These are phyloP conservation scores for Dinochytrium kinnereticum DNA, from an alignment of 371 early-diverging fungal genomes.

Conservation along the genomic window DNA sequence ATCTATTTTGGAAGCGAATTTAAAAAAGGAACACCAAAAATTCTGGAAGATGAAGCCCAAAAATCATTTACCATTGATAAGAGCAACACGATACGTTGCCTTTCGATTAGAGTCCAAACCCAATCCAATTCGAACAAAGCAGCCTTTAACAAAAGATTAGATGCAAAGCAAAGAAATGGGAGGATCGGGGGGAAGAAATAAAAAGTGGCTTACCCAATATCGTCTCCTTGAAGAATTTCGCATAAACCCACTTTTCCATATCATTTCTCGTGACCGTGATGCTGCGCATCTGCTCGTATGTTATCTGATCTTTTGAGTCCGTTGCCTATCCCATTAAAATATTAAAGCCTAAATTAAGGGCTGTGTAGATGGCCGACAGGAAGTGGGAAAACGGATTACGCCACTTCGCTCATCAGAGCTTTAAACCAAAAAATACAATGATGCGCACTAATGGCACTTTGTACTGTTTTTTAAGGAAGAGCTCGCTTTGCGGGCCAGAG, in stretches of 20 bases:
- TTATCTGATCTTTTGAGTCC: not conserved
- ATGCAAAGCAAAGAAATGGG: not conserved
- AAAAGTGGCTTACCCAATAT: conserved; percentile 16
- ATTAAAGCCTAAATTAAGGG: no score
- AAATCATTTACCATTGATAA: conserved; percentile 19
- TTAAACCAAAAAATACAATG: no score
- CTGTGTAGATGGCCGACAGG: no score
- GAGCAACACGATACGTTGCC: conserved; percentile 26
- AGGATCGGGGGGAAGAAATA: not conserved
- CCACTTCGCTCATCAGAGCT: no score
- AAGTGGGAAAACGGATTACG: no score
- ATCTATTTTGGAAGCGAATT: no score
- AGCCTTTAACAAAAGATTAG: conserved; percentile 19
- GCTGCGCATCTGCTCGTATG: not conserved
- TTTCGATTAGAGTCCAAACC: conserved; percentile 22
- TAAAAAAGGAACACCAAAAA: no score
- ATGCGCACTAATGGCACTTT: no score
- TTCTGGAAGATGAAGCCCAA: not conserved
- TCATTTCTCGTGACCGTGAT: conserved; percentile 26
- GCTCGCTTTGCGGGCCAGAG: no score
- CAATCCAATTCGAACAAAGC: conserved; percentile 30
- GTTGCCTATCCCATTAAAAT: not conserved
- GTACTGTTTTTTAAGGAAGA: no score
- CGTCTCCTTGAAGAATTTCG: conserved; percentile 23
- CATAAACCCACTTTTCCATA: conserved; percentile 27